Percentiles rank a stretch among this genome's conserved stretches.
These are phyloP conservation scores for Pseudogymnoascus sp. DNA, from an alignment of 2,329 filamentous ascomycete species.

Conservation along the genomic window DNA sequence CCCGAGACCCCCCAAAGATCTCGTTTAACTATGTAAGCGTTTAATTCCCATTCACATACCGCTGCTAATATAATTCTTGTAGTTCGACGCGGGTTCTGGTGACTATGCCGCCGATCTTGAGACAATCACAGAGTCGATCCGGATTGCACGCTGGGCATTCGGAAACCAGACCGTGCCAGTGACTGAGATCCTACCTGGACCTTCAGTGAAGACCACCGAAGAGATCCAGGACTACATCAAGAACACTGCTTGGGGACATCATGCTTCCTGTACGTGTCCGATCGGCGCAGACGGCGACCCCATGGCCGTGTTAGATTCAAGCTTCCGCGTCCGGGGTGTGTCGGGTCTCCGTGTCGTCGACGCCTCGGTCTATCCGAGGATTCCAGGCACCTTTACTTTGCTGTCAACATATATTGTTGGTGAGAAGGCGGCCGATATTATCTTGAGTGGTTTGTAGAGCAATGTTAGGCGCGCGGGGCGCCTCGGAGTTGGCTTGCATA, in stretches of 20 bases:
- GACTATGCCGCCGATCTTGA: slow-evolving; percentile 14
- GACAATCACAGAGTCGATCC: slow-evolving; percentile 17
- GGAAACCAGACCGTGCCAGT: slow-evolving; percentile 34
- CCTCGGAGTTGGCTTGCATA: background rate
- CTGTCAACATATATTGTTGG: slow-evolving; percentile 47
- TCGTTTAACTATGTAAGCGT: slow-evolving; percentile 45
- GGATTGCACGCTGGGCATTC: slow-evolving; percentile 29
- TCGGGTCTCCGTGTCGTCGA: slow-evolving; percentile 53
- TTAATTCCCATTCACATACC: background rate
- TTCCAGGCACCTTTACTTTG: slow-evolving; percentile 43
- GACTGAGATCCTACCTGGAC: slow-evolving; percentile 36
- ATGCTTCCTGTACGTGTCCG: slow-evolving; percentile 47
- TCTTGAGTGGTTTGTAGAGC: background rate
- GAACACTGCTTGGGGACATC: slow-evolving; percentile 49
- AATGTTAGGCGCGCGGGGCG: background rate
- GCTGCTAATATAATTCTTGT: background rate
- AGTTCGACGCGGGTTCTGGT: slow-evolving; percentile 39
- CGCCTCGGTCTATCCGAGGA: slow-evolving; percentile 48
- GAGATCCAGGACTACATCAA: slow-evolving; percentile 41
- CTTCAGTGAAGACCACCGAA: slow-evolving; percentile 33
- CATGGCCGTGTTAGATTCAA: slow-evolving; percentile 46
- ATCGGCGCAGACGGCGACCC: slow-evolving; percentile 36
- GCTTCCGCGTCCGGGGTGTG: slow-evolving; percentile 50
- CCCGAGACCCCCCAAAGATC: slow-evolving; percentile 56
- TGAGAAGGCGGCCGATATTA: slow-evolving; percentile 45